A percentile compares a stretch with the other conserved stretches of the same genome.
phyloP scores from a whole-genome alignment of 2,329 filamentous ascomycete genomes.

The Neopestalotiopsis clavispora region DNA sequence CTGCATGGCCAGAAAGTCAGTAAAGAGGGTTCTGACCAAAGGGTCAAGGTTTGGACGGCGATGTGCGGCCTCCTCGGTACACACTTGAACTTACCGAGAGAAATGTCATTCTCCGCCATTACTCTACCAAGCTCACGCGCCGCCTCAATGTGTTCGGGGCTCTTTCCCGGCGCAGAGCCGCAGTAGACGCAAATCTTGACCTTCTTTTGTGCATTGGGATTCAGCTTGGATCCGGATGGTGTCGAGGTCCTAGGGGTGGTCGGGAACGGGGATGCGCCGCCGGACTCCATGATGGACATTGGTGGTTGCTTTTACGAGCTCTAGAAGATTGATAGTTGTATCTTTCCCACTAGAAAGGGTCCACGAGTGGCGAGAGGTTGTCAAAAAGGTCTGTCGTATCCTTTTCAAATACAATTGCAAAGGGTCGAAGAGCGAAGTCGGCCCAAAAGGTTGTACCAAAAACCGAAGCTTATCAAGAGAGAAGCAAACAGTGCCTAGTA shows the following conservation, averaged over 20 bases:
- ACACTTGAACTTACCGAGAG: conserved; percentile 59
- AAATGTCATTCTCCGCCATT: conserved; percentile 78
- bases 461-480: not conserved
- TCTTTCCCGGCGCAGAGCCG: conserved; percentile 77
- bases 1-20: conserved; percentile 42
- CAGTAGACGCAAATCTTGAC: conserved; percentile 94
- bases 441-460: not conserved
- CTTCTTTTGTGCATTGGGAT: conserved; percentile 37
- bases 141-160: conserved; percentile 75
- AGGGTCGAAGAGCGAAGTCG: not conserved
- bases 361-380: not conserved
- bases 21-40: not conserved
- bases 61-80: not conserved
- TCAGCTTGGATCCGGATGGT: conserved; percentile 28
- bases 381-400: not conserved
- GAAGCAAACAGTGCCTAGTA: not conserved
- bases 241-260: conserved; percentile 35
- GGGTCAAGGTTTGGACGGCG: not conserved
- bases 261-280: conserved; percentile 41
- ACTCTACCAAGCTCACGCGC: conserved; percentile 75
- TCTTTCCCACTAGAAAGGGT: not conserved
- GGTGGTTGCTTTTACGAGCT: not conserved
- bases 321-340: not conserved
- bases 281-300: conserved; percentile 42
- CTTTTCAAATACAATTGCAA: not conserved